Base-by-base conservation (phyloP, 768 basidiomycete species). In the Leccinum rimulosum region DNA sequence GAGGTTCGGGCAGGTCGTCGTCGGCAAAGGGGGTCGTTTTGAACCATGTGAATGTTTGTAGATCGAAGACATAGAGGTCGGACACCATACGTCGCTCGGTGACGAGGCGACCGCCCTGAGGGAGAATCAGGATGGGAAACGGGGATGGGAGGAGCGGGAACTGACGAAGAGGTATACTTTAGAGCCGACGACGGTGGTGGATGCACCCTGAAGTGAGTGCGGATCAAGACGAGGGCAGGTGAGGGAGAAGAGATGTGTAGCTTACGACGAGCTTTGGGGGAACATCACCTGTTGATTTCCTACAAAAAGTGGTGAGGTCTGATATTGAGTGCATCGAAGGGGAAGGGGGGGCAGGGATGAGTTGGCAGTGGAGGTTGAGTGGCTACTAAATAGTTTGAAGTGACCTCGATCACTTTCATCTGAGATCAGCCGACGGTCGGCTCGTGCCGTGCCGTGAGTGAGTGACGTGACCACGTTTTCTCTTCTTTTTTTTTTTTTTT, bases 151-250 rank as follows among this genome's bases (percentile, higher is more conserved):
- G 2, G 10, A 19, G 0, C 12, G 7, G 19, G 6, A 25, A 76
- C 87, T 76, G 69, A 93, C 91, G 70, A 95, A 96, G 35, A 97
- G 84, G 71, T 91, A 96, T 83, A 95, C 84, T 73, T 89, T 89
- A 49, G 88, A 88, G 51, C 89, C 91, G 35, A 94, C 83, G 60
- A 94, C 88, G 43, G 93, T 95, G n/a, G 91, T 91, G 8, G 91
- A 93, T 25, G 94, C 89, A 56, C 94, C 94, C 89, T 92, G 43
- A 22, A 15, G 35, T 59, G 14, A 51, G 57, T n/a, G 38, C 9
- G 49, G 50, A 43, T 58, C 30, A 56, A n/a, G 38, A n/a, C n/a
- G 52, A 28, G 4, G 35, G 22, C 11, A 15, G n/a, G 3, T 53
- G 40, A 31, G 22, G 1, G 19, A 19, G 2, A 28, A 17, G 12